Evolutionary conservation across 2,329 filamentous ascomycete genomes (phyloP).

Genomic region (Capronia americana): DNA sequence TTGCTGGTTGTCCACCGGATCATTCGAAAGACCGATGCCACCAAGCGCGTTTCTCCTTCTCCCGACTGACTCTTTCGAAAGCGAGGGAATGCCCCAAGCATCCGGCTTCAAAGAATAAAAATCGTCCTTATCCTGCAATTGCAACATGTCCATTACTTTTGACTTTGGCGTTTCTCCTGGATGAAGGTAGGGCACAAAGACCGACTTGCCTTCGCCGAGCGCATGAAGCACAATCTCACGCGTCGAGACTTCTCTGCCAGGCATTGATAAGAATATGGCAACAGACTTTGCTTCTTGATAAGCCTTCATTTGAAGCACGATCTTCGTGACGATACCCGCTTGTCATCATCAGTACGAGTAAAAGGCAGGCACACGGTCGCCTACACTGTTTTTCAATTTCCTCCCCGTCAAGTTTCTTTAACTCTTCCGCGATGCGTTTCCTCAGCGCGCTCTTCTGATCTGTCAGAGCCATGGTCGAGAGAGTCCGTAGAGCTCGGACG

Average conservation of each 20-base stretch:
- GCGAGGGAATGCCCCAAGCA: slow-evolving; percentile 93
- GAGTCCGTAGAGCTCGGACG: slow-evolving; percentile 12
- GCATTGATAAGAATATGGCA: slow-evolving; percentile 94
- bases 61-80: slow-evolving; percentile 69
- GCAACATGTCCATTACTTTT: slow-evolving; percentile 95
- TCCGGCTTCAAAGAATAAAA: slow-evolving; percentile 79
- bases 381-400: slow-evolving; percentile 40
- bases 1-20: slow-evolving; percentile 34
- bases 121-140: slow-evolving; percentile 73
- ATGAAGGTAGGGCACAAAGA: slow-evolving; percentile 91
- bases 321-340: slow-evolving; percentile 71
- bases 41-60: slow-evolving; percentile 76
- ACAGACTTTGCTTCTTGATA: slow-evolving; percentile 78
- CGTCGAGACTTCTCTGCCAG: slow-evolving; percentile 82
- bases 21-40: slow-evolving; percentile 46
- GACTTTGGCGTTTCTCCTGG: slow-evolving; percentile 46
- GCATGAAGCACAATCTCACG: slow-evolving; percentile 81
- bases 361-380: slow-evolving; percentile 2
- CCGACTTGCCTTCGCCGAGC: slow-evolving; percentile 75
- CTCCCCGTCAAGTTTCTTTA: slow-evolving; percentile 31
- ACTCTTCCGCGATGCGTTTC: slow-evolving; percentile 31
- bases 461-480: slow-evolving; percentile 29
- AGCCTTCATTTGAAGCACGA: slow-evolving; percentile 70
- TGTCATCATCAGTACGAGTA: slow-evolving; percentile 40
- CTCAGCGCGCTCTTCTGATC: slow-evolving; percentile 38